Evolutionary conservation across 2,329 filamentous ascomycete genomes (phyloP).

Genomic region (Lecanicillium sp.): DNA sequence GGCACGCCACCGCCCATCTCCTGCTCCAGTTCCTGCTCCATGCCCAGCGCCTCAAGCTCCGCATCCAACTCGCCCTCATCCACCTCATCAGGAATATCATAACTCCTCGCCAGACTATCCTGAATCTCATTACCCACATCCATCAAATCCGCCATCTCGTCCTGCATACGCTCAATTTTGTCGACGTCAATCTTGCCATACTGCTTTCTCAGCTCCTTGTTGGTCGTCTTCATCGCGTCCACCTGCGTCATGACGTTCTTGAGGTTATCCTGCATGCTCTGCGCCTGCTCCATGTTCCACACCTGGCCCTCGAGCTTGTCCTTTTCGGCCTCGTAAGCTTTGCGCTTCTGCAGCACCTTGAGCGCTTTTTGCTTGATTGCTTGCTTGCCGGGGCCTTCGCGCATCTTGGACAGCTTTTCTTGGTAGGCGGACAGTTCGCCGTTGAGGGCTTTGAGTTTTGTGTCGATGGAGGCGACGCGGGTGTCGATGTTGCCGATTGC

Average conservation of each 20-base stretch:
- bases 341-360: conserved; percentile 86
- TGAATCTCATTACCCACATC: conserved; percentile 98
- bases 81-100: conserved; percentile 93
- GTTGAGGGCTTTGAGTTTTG: conserved; percentile 88
- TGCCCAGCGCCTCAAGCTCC: conserved; percentile 86
- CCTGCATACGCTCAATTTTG: conserved; percentile 94
- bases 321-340: conserved; percentile 88
- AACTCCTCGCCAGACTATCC: conserved; percentile 82
- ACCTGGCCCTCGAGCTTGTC: conserved; percentile 90
- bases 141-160: conserved; percentile 98
- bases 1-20: conserved; percentile 60
- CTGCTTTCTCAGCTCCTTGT: conserved; percentile 84
- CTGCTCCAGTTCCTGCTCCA: conserved; percentile 84
- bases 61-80: conserved; percentile 95
- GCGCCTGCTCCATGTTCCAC: conserved; percentile 98
- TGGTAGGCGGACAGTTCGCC: conserved; percentile 85
- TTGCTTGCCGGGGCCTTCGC: conserved; percentile 86
- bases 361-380: conserved; percentile 91
- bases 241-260: conserved; percentile 98
- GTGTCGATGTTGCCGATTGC: conserved; percentile 82
- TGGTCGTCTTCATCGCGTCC: conserved; percentile 94
- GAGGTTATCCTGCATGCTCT: conserved; percentile 97
- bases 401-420: conserved; percentile 81
- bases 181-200: conserved; percentile 97
- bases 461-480: conserved; percentile 79